Conservation (phyloP, 2,329 filamentous ascomycete species). For the Arachnopeziza araneosa region DNA sequence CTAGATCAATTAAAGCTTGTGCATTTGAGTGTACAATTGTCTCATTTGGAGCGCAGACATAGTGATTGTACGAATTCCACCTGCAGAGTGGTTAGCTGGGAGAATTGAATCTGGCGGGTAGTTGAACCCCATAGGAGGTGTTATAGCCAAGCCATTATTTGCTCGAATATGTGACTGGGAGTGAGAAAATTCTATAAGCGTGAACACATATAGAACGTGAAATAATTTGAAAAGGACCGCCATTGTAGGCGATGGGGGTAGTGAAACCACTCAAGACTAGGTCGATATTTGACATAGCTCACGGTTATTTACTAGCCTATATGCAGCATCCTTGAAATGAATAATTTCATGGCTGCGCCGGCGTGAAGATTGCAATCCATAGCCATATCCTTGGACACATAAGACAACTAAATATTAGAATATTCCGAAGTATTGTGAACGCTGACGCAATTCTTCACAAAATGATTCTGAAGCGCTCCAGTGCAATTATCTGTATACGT, state of each 20-base stretch:
- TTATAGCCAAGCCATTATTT: conserved; percentile 22
- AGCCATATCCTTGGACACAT: background rate
- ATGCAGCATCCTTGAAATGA: background rate
- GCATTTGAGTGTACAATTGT: conserved; percentile 41
- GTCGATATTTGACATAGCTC: background rate
- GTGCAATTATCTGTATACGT: background rate
- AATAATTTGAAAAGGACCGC: background rate
- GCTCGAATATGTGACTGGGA: conserved; percentile 8
- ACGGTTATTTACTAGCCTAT: background rate
- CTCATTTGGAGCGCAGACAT: conserved; percentile 41
- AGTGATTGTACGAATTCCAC: conserved; percentile 48
- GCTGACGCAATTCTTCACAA: background rate
- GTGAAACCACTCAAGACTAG: background rate
- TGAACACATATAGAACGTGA: background rate
- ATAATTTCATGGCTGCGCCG: background rate
- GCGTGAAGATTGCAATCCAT: background rate
- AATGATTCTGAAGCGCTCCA: background rate
- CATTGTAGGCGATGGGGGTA: background rate
- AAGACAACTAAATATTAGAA: background rate
- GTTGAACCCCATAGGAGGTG: conserved; percentile 23
- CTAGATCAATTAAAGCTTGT: conserved; percentile 40
- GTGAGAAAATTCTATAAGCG: background rate
- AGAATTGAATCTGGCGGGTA: background rate
- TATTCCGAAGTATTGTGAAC: background rate
- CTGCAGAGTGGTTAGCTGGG: conserved; percentile 4